Base-by-base conservation (phyloP, 495 filamentous ascomycete genomes). In the Aspergillus nanangensis region DNA sequence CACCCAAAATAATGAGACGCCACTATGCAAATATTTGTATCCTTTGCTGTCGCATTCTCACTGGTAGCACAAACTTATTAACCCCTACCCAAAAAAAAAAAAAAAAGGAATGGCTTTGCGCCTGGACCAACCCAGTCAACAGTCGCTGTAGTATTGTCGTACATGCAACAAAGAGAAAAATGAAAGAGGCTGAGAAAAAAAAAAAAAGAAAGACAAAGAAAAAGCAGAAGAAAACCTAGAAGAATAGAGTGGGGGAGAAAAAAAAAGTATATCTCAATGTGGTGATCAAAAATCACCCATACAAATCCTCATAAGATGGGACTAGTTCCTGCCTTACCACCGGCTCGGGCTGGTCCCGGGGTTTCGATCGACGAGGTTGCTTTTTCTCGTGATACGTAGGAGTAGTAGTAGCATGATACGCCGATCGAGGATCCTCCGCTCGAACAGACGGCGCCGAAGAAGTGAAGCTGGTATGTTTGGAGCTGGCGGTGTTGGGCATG, bases 281-380 rank as follows among this genome's bases (percentile, higher is more conserved):
- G 17, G 41, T 17, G 27, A n/a, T n/a, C 20, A 41, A 31, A 3
- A 13, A 22, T 56, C 56, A 74, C 13, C 70, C 70, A 47, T 69
- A 74, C 8, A 74, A 58, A 23, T 74, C 70, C 50, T 74, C 70
- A 25, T 74, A 65, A 14, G 70, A 74, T 5, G 68, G 70, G 1
- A 72, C 70, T 53, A 74, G 45, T 40, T 67, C 58, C 39, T 64
- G 65, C 20, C 29, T 41, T 23, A 50, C 36, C 19, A 33, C 23
- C 14, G 56, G 40, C 15, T 51, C 57, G 21, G 52, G 47, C 14
- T 5, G 7, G 7, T 61, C 60, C 43, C 39, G 53, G 17, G 51
- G 47, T 38, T 62, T 59, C 1, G 53, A 44, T 20, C 57, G 58
- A 31, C 46, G 49, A 35, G 50, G 25, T 35, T 50, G 44, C 48